phyloP scores from a whole-genome alignment of 1,284 basidiomycete genomes.

The Stygiomarasmius scandens region DNA sequence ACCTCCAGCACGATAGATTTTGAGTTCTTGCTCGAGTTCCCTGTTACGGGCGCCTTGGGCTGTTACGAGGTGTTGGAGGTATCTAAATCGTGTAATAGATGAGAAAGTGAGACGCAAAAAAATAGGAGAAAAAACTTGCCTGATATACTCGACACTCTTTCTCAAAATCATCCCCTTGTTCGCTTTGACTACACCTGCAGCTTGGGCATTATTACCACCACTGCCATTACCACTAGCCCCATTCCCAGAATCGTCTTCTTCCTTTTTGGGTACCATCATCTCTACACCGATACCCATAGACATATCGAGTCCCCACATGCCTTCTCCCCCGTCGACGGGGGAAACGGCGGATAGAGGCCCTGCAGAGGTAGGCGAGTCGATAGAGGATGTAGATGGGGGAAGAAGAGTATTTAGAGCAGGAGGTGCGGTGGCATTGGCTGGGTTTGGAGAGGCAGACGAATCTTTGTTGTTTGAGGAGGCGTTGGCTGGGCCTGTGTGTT shows the following conservation, averaged over 20 bases:
- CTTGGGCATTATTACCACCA: constrained; percentile 23
- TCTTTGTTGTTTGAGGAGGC: not conserved
- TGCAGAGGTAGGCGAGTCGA: not conserved
- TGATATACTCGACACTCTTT: constrained; percentile 88
- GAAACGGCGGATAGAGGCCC: constrained; percentile 1
- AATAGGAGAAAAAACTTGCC: constrained; percentile 39
- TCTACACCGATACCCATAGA: no score
- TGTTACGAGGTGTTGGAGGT: constrained; percentile 81
- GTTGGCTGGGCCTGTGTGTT: not conserved
- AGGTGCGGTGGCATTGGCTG: not conserved
- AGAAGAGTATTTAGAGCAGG: not conserved
- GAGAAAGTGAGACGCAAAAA: not conserved
- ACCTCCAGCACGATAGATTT: constrained; percentile 36
- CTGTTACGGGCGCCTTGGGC: constrained; percentile 76
- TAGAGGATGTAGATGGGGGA: not conserved
- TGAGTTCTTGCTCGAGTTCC: constrained; percentile 72
- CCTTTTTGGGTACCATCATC: constrained; percentile 1
- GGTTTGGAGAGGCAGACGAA: not conserved
- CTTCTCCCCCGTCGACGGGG: not conserved
- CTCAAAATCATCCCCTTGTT: constrained; percentile 90
- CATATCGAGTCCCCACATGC: not conserved
- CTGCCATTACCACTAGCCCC: constrained; percentile 32
- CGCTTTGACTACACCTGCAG: constrained; percentile 65
- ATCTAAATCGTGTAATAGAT: constrained; percentile 40
- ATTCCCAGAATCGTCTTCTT: constrained; percentile 28